A percentile compares a stretch with the other conserved stretches of the same genome.
Evolutionary conservation across 495 filamentous ascomycete genomes (phyloP).

Genomic region (Penicillium canariense): DNA sequence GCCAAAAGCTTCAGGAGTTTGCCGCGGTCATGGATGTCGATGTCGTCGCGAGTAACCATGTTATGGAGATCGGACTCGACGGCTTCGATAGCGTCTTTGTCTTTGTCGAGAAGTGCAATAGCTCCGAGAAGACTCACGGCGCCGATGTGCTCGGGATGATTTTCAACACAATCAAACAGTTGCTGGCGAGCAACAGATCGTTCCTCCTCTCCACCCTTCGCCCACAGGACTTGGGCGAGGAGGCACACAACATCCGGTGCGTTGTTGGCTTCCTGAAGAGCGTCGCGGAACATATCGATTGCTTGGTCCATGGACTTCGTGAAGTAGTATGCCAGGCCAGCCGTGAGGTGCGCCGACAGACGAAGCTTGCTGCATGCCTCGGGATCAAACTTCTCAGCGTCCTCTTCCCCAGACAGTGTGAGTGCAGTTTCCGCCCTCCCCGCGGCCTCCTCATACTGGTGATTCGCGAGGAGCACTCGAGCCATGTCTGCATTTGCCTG

Average conservation of each 20-base stretch:
- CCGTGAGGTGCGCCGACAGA: slow-evolving; percentile 81
- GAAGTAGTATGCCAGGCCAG: slow-evolving; percentile 79
- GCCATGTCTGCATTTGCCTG: slow-evolving; percentile 87
- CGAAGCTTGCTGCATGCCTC: slow-evolving; percentile 61
- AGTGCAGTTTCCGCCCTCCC: slow-evolving; percentile 73
- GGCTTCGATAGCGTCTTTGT: slow-evolving; percentile 74
- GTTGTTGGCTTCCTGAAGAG: slow-evolving; percentile 72
- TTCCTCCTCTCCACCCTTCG: slow-evolving; percentile 74
- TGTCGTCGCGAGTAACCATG: slow-evolving; percentile 61
- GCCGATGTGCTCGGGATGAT: slow-evolving; percentile 67
- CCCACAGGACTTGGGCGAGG: slow-evolving; percentile 89
- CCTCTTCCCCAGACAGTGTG: slow-evolving; percentile 60
- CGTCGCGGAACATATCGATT: slow-evolving; percentile 75
- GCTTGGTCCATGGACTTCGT: slow-evolving; percentile 58
- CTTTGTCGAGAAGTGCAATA: slow-evolving; percentile 76
- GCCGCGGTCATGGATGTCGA: slow-evolving; percentile 44
- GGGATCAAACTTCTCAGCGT: slow-evolving; percentile 53
- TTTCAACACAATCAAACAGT: slow-evolving; percentile 74
- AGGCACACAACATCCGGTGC: slow-evolving; percentile 86
- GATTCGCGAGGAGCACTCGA: slow-evolving; percentile 67
- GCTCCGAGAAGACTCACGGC: slow-evolving; percentile 76
- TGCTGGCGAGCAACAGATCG: slow-evolving; percentile 73
- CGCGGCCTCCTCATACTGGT: slow-evolving; percentile 60
- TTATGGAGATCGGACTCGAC: slow-evolving; percentile 73
- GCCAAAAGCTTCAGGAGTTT: slow-evolving; percentile 58